phyloP scores from a whole-genome alignment of 495 filamentous ascomycete genomes.

The Penicillium cataractarum region DNA sequence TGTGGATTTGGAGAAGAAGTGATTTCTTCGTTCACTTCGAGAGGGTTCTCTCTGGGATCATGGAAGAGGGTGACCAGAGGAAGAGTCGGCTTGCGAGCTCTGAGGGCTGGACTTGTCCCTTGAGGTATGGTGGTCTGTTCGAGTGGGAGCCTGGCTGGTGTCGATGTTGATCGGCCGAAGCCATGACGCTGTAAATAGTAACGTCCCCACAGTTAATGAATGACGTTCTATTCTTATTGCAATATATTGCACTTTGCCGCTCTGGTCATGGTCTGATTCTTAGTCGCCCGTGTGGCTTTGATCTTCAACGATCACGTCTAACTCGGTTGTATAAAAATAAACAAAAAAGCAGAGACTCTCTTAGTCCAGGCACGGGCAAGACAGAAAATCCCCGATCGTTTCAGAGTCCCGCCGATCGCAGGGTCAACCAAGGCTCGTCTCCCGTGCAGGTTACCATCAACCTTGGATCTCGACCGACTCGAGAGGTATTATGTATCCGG shows the following conservation, averaged over 20 bases:
- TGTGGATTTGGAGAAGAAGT: slow-evolving; percentile 34
- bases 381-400: slow-evolving; percentile 8
- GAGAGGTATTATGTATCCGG: background rate
- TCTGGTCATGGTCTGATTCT: background rate
- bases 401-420: slow-evolving; percentile 19
- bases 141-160: slow-evolving; percentile 1
- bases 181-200: slow-evolving; percentile 29
- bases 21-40: background rate
- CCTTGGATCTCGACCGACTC: background rate
- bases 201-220: slow-evolving; percentile 14
- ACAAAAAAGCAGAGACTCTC: background rate
- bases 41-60: background rate
- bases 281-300: background rate
- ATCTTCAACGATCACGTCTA: background rate
- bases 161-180: slow-evolving; percentile 1
- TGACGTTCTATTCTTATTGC: slow-evolving; percentile 3
- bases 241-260: background rate
- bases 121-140: background rate
- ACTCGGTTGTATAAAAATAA: slow-evolving; percentile 2
- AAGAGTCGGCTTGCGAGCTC: background rate
- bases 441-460: background rate
- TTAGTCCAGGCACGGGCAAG: background rate
- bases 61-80: background rate
- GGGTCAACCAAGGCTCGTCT: slow-evolving; percentile 13
- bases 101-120: background rate